A percentile compares a stretch with the other conserved stretches of the same genome.
Conservation (phyloP, 768 basidiomycete species). For the Clitopilus hobsonii region DNA sequence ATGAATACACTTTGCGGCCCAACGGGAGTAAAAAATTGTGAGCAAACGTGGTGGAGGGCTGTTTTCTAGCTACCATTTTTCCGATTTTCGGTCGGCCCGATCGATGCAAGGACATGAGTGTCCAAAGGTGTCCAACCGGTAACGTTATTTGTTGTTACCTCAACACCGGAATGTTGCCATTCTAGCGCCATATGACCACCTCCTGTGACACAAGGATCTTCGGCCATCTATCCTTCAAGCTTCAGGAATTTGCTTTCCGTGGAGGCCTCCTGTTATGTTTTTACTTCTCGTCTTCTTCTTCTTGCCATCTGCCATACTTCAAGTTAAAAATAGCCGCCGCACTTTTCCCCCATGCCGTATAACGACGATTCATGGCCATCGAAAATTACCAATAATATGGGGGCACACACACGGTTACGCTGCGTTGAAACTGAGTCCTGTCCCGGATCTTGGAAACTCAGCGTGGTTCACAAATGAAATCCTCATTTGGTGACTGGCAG, state of each 20-base stretch:
- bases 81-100: background rate
- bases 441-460: background rate
- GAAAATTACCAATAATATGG: background rate
- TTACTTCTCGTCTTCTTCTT: background rate
- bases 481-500: background rate
- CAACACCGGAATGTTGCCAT: background rate
- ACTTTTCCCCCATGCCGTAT: too few relatives aligned
- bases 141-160: background rate
- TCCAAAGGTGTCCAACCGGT: background rate
- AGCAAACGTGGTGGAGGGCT: background rate
- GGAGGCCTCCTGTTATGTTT: background rate
- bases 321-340: background rate
- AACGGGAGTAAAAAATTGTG: background rate
- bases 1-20: background rate
- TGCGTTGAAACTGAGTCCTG: background rate
- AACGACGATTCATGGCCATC: background rate
- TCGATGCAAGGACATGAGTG: background rate
- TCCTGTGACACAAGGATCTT: background rate
- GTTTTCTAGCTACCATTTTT: background rate
- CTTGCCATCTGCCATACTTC: background rate
- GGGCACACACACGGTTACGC: background rate
- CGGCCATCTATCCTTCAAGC: background rate
- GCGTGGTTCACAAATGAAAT: background rate
- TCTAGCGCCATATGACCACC: slow-evolving; percentile 17
- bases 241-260: background rate